Evolutionary conservation across 768 basidiomycete species (phyloP).

Genomic region (Podaxis pistillaris): DNA sequence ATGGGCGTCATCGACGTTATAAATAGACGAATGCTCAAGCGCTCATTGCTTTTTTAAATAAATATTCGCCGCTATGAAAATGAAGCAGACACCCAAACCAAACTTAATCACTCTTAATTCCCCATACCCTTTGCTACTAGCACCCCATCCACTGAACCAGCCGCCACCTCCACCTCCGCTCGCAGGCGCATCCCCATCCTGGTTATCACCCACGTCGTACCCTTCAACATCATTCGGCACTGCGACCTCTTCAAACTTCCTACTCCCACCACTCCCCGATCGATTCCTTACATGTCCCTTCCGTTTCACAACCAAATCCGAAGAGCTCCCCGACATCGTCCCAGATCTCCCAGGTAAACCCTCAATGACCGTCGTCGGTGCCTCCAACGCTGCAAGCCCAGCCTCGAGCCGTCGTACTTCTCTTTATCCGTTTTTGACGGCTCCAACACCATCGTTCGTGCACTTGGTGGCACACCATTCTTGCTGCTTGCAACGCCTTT

Average conservation of each 20-base stretch:
- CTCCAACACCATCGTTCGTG: conserved; percentile 58
- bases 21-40: too few relatives aligned
- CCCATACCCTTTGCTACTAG: conserved; percentile 40
- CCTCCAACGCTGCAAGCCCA: background rate
- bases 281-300: conserved; percentile 15
- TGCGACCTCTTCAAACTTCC: conserved; percentile 66
- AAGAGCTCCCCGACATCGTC: conserved; percentile 33
- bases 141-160: conserved; percentile 53
- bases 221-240: conserved; percentile 69
- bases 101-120: conserved; percentile 45
- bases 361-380: background rate
- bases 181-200: conserved; percentile 40
- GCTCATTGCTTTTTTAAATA: too few relatives aligned
- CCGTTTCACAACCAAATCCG: conserved; percentile 33
- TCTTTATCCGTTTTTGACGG: conserved; percentile 41
- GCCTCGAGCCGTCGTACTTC: conserved; percentile 31
- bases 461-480: conserved; percentile 42
- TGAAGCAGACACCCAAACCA: too few relatives aligned
- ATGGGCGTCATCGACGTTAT: too few relatives aligned
- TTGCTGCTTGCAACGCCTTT: conserved; percentile 42
- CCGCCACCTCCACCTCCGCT: conserved; percentile 29
- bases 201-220: conserved; percentile 28
- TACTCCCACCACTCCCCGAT: conserved; percentile 44
- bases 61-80: too few relatives aligned
- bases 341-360: background rate